Base-by-base conservation (phyloP, 345 rosid species). In the Salix purpurea region DNA sequence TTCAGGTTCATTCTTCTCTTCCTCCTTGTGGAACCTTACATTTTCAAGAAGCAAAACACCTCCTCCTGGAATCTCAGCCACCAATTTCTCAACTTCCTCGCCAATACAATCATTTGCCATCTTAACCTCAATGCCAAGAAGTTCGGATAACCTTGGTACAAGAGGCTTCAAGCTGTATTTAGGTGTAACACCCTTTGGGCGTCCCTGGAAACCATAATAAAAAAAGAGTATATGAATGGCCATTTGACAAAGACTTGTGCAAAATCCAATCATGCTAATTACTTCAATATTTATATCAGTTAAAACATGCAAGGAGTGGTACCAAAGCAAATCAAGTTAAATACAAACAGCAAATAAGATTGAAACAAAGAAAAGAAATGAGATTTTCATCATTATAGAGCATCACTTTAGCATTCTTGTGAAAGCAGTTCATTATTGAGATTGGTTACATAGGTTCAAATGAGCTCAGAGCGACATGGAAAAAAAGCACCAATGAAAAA, bases 131-230 rank as follows among this genome's bases (percentile, higher is more conserved):
- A 90, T 76, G 52, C 92, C 98, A 76, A 94, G 97, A 69, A 91
- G 94, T 83, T 92, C 94, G 69, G 97, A 92, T 28, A 94, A 80
- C 75, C 98, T 90, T 10, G 94, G 97, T 61, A 90, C 97, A 71
- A 94, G 93, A 84, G 98, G 98, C 87, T 91, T 87, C 90, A 94
- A 88, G 79, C 98, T 94, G 86, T 89, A 94, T 81, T 94, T 94
- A 23, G 98, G 96, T 13, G 96, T 92, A 26, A 91, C 94, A 80
- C 98, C 98, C 88, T 94, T 94, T 19, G 98, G 98, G 34, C 98
- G 92, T 56, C 98, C 98, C 97, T 93, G 91, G 48, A 85, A 86
- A 76, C 10, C 44, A 69, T 39, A 56, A 8, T 56, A 9, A n/a
- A 24, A 58, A 23, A 9, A 13, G 64, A 58, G 12, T n/a, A 23